Conservation (phyloP, 306 rosid species). For the Acacia crassicarpa region DNA sequence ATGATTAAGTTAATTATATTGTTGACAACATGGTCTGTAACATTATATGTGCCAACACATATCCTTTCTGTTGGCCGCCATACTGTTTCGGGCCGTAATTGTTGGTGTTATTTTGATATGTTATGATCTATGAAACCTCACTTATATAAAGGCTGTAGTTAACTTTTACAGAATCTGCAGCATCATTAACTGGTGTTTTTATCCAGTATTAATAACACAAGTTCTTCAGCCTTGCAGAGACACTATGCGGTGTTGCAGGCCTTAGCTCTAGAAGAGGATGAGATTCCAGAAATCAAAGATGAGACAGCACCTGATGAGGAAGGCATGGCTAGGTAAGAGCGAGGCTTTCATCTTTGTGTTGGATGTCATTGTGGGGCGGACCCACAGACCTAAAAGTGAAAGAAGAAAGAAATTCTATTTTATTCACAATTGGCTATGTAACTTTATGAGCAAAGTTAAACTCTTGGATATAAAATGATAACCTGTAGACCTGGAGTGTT, state of each 20-base stretch:
- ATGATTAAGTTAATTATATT: not conserved
- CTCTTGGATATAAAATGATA: slow-evolving; percentile 17
- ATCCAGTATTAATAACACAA: slow-evolving; percentile 3
- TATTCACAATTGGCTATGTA: slow-evolving; percentile 13
- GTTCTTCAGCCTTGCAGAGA: slow-evolving; percentile 83
- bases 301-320: slow-evolving; percentile 91
- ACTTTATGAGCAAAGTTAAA: slow-evolving; percentile 12
- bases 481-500: slow-evolving; percentile 75
- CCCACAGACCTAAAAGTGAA: not conserved
- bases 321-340: slow-evolving; percentile 77
- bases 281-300: slow-evolving; percentile 77
- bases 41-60: not conserved
- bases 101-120: slow-evolving; percentile 8
- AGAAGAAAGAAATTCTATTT: not conserved
- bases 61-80: not conserved
- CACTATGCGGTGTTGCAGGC: slow-evolving; percentile 90
- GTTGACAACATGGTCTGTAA: slow-evolving; percentile 9
- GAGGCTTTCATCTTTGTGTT: slow-evolving; percentile 7
- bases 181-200: slow-evolving; percentile 4
- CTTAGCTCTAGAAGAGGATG: slow-evolving; percentile 84
- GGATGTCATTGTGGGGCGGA: slow-evolving; percentile 19
- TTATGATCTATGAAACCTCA: not conserved
- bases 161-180: not conserved
- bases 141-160: not conserved
- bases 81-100: not conserved